phyloP scores from a whole-genome alignment of 176 grass and related monocot genomes.

The Ensete glaucum region DNA sequence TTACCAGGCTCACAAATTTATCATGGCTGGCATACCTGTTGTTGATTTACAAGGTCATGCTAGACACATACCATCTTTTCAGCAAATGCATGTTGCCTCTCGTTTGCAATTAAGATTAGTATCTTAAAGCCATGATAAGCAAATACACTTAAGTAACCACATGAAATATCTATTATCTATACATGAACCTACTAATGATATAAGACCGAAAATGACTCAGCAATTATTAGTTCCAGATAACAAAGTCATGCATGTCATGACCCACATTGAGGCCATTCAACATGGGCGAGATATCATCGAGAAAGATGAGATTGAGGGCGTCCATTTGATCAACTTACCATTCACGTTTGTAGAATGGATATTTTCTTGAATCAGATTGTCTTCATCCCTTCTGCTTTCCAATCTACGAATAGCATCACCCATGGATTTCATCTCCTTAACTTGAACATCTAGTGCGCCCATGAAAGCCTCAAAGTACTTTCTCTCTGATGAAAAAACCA shows the following conservation, averaged over 20 bases:
- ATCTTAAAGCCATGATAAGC: neutral
- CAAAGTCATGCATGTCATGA: neutral
- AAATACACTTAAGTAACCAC: neutral
- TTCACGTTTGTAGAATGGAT: constrained; percentile 49
- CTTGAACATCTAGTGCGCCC: constrained; percentile 65
- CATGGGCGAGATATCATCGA: neutral
- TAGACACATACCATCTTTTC: neutral
- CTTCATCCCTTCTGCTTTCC: constrained; percentile 35
- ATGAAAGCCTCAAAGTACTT: constrained; percentile 62
- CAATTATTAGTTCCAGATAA: neutral
- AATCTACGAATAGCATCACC: constrained; percentile 39
- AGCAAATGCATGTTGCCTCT: neutral
- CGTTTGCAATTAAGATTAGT: neutral
- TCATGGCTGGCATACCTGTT: neutral
- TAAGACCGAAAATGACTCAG: neutral
- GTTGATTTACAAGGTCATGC: neutral
- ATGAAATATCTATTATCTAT: neutral
- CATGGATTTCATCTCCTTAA: constrained; percentile 69
- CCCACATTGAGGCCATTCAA: neutral
- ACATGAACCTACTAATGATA: neutral
- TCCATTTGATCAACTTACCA: constrained; percentile 32
- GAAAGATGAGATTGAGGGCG: neutral
- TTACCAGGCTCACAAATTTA: neutral
- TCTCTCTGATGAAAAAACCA: constrained; percentile 38
- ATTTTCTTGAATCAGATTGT: constrained; percentile 35